Evolutionary conservation across 1,284 basidiomycete genomes (phyloP).

Genomic region (Xerocomus amazonicus): DNA sequence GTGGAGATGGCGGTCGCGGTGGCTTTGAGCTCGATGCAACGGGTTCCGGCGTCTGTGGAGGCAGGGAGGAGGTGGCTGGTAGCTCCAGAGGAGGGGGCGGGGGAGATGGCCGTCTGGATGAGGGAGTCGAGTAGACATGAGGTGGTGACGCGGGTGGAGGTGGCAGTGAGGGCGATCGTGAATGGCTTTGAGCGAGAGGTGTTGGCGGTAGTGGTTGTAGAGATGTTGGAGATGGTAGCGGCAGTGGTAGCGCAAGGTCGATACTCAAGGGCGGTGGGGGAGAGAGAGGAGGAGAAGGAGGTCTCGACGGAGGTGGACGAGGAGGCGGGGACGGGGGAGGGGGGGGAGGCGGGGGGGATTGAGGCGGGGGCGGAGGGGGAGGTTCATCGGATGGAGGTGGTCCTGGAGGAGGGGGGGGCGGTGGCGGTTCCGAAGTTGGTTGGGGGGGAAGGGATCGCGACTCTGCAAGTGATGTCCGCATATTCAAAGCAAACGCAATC

Average conservation of each 20-base stretch:
- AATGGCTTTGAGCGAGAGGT: constrained; percentile 11
- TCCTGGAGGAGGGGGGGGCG: constrained; percentile 30
- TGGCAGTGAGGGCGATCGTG: constrained; percentile 27
- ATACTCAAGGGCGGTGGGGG: constrained; percentile 3
- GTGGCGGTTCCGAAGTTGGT: constrained; percentile 28
- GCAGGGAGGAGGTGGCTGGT: constrained; percentile 17
- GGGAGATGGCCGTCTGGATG: constrained; percentile 18
- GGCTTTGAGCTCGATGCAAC: constrained; percentile 31
- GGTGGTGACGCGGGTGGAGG: constrained; percentile 25
- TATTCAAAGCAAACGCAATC: constrained; percentile 30
- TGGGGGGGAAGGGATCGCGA: constrained; percentile 29
- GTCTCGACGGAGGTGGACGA: constrained; percentile 9
- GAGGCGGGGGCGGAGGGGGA: constrained; percentile 25
- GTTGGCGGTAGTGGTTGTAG: constrained; percentile 12
- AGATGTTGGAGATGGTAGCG: constrained; percentile 14
- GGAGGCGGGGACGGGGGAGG: constrained; percentile 6
- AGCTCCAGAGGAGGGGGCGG: constrained; percentile 27
- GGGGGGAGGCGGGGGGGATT: constrained; percentile 15
- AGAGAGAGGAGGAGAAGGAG: constrained; percentile 11
- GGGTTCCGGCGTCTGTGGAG: constrained; percentile 25
- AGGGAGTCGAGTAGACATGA: constrained; percentile 3
- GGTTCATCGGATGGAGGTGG: constrained; percentile 25
- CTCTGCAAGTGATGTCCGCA: constrained; percentile 26
- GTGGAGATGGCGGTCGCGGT: constrained; percentile 6
- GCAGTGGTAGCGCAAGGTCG: constrained; percentile 18